These are phyloP conservation scores for Naganishia sp. DNA, from an alignment of 1,284 basidiomycete species.

Conservation along the genomic window DNA sequence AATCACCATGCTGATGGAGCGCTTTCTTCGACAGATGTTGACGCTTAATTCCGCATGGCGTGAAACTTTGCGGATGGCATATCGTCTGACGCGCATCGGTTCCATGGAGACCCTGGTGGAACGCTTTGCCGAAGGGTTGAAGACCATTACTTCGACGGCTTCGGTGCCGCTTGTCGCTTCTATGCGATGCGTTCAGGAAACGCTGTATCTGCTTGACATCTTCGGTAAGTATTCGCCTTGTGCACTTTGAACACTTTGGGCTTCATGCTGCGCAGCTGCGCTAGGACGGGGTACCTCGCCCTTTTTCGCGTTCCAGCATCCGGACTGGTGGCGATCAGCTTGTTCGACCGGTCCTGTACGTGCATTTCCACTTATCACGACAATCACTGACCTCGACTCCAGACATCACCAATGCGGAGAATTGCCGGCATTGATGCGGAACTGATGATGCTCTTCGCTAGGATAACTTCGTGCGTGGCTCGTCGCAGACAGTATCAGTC, in stretches of 20 bases:
- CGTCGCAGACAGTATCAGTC: conserved; percentile 10
- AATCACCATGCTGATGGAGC: neutral
- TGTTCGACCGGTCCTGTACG: neutral
- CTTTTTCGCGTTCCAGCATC: conserved; percentile 2
- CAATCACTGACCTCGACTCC: too few relatives aligned
- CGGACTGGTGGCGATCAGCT: conserved; percentile 1
- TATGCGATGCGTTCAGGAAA: neutral
- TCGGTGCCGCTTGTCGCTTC: conserved; percentile 2
- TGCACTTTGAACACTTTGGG: neutral
- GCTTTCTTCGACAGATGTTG: conserved; percentile 2
- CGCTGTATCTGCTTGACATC: neutral
- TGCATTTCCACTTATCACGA: neutral
- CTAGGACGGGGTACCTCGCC: conserved; percentile 8
- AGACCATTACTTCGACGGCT: neutral
- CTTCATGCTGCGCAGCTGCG: neutral
- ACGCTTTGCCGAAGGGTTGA: neutral
- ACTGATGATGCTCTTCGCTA: conserved; percentile 1
- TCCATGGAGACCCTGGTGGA: neutral
- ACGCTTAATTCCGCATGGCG: conserved; percentile 15
- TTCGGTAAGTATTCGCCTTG: conserved; percentile 4
- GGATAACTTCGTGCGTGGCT: conserved; percentile 10
- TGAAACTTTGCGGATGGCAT: conserved; percentile 12
- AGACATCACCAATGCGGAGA: conserved; percentile 5
- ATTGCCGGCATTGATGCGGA: conserved; percentile 16
- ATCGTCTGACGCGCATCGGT: neutral